These are phyloP conservation scores for Acorus gramineus DNA, from an alignment of 106 monocot genomes.

Conservation along the genomic window DNA sequence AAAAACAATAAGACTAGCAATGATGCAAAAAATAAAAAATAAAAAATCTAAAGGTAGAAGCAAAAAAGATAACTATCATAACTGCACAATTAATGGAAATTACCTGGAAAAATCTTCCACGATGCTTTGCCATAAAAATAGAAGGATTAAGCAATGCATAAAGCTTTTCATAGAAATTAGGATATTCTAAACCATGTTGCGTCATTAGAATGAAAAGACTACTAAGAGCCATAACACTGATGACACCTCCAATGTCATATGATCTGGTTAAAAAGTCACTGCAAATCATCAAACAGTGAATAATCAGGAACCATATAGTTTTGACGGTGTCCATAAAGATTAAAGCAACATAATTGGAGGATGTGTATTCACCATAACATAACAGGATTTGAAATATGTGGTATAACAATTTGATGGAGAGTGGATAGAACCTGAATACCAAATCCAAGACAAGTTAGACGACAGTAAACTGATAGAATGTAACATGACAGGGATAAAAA, in stretches of 20 bases:
- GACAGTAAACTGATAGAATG: too few relatives aligned
- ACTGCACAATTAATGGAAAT: conserved; percentile 3
- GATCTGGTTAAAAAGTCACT: conserved; percentile 97
- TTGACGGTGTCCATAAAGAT: neutral
- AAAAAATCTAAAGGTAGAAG: neutral
- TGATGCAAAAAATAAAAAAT: too few relatives aligned
- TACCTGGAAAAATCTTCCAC: conserved; percentile 86
- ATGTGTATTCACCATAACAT: conserved; percentile 57
- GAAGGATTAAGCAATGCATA: conserved; percentile 77
- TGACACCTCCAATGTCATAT: conserved; percentile 91
- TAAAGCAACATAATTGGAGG: neutral
- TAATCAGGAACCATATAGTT: conserved; percentile 8
- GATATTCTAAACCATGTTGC: conserved; percentile 82
- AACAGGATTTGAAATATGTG: conserved; percentile 72
- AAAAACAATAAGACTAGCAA: too few relatives aligned
- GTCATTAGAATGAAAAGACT: conserved; percentile 93
- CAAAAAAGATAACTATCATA: neutral
- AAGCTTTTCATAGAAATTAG: conserved; percentile 85
- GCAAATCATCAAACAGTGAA: conserved; percentile 14
- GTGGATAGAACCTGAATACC: conserved; percentile 62
- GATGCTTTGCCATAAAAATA: conserved; percentile 86
- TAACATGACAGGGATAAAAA: too few relatives aligned
- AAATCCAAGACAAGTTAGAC: too few relatives aligned
- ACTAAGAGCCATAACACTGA: conserved; percentile 92
- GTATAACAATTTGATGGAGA: conserved; percentile 74